These are phyloP conservation scores for Talaromyces sp. DNA, from an alignment of 2,329 filamentous ascomycete genomes.

Conservation along the genomic window DNA sequence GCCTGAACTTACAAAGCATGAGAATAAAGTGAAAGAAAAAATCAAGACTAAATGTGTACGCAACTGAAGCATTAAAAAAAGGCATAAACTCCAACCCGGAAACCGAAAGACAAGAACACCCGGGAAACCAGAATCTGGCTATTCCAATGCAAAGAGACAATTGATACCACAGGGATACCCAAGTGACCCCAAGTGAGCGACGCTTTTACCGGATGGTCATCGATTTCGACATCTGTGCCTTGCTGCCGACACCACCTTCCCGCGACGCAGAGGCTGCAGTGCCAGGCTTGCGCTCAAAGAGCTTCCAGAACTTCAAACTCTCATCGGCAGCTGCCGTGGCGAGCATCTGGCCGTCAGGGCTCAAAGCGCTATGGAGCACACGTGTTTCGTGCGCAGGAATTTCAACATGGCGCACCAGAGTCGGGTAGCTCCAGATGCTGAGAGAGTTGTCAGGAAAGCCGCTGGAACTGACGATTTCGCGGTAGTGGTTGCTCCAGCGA, in stretches of 20 bases:
- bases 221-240: conserved; percentile 84
- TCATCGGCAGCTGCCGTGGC: conserved; percentile 94
- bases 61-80: not conserved
- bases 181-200: not conserved
- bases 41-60: not conserved
- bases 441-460: conserved; percentile 99
- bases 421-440: conserved; percentile 98
- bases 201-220: conserved; percentile 76
- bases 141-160: not conserved
- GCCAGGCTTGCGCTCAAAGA: conserved; percentile 97
- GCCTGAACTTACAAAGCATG: not conserved
- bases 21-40: not conserved
- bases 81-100: not conserved
- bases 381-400: conserved; percentile 96
- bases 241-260: conserved; percentile 63
- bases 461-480: conserved; percentile 94
- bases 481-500: conserved; percentile 93
- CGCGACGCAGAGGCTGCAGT: conserved; percentile 57
- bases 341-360: conserved; percentile 95
- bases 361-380: conserved; percentile 93
- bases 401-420: conserved; percentile 93
- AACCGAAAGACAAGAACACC: not conserved
- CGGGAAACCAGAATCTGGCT: not conserved
- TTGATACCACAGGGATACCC: not conserved
- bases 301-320: conserved; percentile 99